phyloP scores from a whole-genome alignment of 805 yeast genomes.

The Teunomyces gatunensis region DNA sequence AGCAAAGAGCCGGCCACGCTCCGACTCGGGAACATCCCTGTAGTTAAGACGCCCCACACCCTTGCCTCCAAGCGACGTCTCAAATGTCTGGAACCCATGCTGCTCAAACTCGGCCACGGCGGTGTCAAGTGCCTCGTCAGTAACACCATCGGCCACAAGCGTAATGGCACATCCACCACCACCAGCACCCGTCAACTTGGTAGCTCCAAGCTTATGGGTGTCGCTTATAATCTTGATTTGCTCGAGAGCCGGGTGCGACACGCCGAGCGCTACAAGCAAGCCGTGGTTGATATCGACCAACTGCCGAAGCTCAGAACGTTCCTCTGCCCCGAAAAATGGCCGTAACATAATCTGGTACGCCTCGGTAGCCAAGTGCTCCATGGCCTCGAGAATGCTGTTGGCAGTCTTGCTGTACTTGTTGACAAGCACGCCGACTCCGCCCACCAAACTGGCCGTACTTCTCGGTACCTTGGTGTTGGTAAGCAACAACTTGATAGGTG shows the following conservation, averaged over 20 bases:
- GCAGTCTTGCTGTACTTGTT: constrained; percentile 54
- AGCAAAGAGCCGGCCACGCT: constrained; percentile 18
- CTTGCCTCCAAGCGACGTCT: constrained; percentile 82
- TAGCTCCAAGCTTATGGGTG: constrained; percentile 66
- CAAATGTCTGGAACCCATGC: constrained; percentile 69
- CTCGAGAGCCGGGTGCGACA: constrained; percentile 90
- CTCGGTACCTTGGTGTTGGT: constrained; percentile 88
- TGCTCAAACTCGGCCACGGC: constrained; percentile 35
- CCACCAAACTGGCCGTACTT: constrained; percentile 80
- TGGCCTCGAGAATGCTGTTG: constrained; percentile 64
- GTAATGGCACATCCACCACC: constrained; percentile 99
- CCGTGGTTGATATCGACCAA: constrained; percentile 86
- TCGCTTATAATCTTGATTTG: constrained; percentile 66
- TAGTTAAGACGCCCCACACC: constrained; percentile 65
- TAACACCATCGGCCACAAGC: constrained; percentile 50
- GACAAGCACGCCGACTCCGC: constrained; percentile 61
- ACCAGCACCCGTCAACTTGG: constrained; percentile 97
- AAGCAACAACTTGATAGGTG: constrained; percentile 67
- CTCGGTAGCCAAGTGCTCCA: constrained; percentile 68
- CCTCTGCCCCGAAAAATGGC: constrained; percentile 46
- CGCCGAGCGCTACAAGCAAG: constrained; percentile 78
- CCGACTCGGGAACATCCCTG: constrained; percentile 9
- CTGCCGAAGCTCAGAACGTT: constrained; percentile 44
- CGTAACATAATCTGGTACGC: constrained; percentile 65
- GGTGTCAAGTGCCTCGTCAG: constrained; percentile 31